Evolutionary conservation across 352 stramenopile species (phyloP).

Genomic region (Peronosclerospora sorghi): DNA sequence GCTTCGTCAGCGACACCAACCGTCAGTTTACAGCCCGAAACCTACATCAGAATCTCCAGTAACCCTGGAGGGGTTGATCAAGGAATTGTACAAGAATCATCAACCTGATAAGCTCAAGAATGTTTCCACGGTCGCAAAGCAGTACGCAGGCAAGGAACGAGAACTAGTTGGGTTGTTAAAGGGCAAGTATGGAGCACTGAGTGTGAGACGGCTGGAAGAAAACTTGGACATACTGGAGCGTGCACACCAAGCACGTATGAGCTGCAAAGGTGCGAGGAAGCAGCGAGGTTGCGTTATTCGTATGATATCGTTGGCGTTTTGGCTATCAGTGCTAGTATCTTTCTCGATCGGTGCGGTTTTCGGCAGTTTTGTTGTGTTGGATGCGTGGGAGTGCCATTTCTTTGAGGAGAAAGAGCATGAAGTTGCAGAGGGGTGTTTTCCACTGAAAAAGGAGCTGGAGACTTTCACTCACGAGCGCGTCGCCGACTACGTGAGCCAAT

Average conservation of each 20-base stretch:
- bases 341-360: slow-evolving; percentile 22
- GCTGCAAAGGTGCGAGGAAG: slow-evolving; percentile 5
- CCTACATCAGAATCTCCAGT: slow-evolving; percentile 8
- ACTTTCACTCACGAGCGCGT: slow-evolving; percentile 22
- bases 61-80: slow-evolving; percentile 45
- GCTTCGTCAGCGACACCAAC: slow-evolving; percentile 18
- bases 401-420: slow-evolving; percentile 17
- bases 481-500: slow-evolving; percentile 16
- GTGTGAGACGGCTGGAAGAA: slow-evolving; percentile 58
- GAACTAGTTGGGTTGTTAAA: slow-evolving; percentile 49
- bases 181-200: slow-evolving; percentile 62
- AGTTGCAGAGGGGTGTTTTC: slow-evolving; percentile 11
- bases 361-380: slow-evolving; percentile 21
- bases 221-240: slow-evolving; percentile 37
- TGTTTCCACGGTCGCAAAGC: slow-evolving; percentile 34
- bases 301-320: slow-evolving; percentile 22
- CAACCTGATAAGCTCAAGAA: slow-evolving; percentile 67
- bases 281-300: slow-evolving; percentile 20
- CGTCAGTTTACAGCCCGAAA: slow-evolving; percentile 4
- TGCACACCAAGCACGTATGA: slow-evolving; percentile 1
- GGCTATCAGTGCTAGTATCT: slow-evolving; percentile 18
- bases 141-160: slow-evolving; percentile 57
- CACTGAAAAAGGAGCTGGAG: slow-evolving; percentile 22
- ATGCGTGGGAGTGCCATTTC: slow-evolving; percentile 23
- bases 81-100: slow-evolving; percentile 63